Base-by-base conservation (phyloP, 345 rosid species). In the Excoecaria agallocha region DNA sequence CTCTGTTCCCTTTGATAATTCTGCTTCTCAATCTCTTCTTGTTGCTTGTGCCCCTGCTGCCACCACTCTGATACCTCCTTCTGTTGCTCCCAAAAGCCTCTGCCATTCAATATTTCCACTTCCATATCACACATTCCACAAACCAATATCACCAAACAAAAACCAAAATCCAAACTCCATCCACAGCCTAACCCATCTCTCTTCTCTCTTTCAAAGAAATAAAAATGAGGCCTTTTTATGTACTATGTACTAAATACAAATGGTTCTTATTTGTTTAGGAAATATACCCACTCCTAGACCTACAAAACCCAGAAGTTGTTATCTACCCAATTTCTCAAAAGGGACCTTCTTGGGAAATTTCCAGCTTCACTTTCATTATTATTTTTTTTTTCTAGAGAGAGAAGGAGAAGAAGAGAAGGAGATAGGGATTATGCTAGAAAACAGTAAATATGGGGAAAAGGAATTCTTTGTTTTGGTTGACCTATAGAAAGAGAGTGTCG, bases 71-170 rank as follows among this genome's bases (percentile, higher is more conserved):
- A 57, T 75, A 66, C 71, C 85, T 83, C 85, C 61, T 76, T 57
- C 68, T 66, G 71, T 75, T 69, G 65, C 66, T 69, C 0, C 88
- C 85, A 85, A 82, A 75, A 82, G 83, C 37, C 70, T 50, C 75
- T 82, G 80, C 83, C 88, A 83, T 86, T 84, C 88, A 85, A 75
- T 77, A 52, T 82, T 80, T 72, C 82, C 83, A 74, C 73, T 83
- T 79, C 86, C 84, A 85, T 82, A 76, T 68, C 80, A 79, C 52
- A 72, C 74, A 66, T 51, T 30, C n/a, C 54, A 15, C 1, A 51
- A 51, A 15, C 17, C 15, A 16, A 13, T 13, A 2, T 13, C 66
- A 74, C 77, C 76, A 74, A 19, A 68, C 46, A 71, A 76, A 60
- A 58, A 35, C 35, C 68, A 70, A 55, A 81, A 70, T 76, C 51